phyloP scores from a whole-genome alignment of 352 stramenopile species.

The Globisporangium spiculum region DNA sequence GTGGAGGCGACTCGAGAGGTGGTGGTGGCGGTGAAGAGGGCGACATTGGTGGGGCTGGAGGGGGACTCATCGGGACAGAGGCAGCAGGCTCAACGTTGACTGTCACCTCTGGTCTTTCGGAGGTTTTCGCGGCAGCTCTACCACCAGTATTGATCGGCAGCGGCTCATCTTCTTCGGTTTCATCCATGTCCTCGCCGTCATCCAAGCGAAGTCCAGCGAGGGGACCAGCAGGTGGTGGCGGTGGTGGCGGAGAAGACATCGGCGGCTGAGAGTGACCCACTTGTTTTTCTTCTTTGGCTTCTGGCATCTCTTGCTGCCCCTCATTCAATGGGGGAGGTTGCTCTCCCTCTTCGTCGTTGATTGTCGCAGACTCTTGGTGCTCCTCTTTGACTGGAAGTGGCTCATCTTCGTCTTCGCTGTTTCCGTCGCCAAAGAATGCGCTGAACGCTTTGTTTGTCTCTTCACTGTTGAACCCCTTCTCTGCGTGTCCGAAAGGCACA shows the following conservation, averaged over 20 bases:
- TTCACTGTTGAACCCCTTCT: constrained; percentile 45
- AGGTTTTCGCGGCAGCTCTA: constrained; percentile 1
- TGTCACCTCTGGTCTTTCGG: not conserved
- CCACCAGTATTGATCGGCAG: constrained; percentile 24
- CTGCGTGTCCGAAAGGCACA: constrained; percentile 32
- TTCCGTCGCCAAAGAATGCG: constrained; percentile 71
- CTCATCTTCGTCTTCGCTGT: constrained; percentile 60
- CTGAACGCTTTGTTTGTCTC: constrained; percentile 68
- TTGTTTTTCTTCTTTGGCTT: not conserved
- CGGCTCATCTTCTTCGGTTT: constrained; percentile 63
- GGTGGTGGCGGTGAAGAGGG: constrained; percentile 42
- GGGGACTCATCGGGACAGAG: constrained; percentile 26
- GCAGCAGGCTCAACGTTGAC: not conserved
- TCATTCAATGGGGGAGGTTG: constrained; percentile 43
- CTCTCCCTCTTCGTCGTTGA: not conserved
- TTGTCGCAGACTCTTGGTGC: not conserved
- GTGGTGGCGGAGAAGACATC: not conserved
- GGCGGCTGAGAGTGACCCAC: not conserved
- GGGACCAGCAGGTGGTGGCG: not conserved
- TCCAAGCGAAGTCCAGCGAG: constrained; percentile 14
- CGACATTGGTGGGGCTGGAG: constrained; percentile 48
- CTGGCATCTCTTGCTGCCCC: not conserved
- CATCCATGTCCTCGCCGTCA: constrained; percentile 37
- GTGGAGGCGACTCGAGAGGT: constrained; percentile 19
- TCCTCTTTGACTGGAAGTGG: constrained; percentile 39